Percentiles rank a stretch among this genome's conserved stretches.
Evolutionary conservation across 257 asterid species (phyloP).

Genomic region (Lycium ferocissimum): DNA sequence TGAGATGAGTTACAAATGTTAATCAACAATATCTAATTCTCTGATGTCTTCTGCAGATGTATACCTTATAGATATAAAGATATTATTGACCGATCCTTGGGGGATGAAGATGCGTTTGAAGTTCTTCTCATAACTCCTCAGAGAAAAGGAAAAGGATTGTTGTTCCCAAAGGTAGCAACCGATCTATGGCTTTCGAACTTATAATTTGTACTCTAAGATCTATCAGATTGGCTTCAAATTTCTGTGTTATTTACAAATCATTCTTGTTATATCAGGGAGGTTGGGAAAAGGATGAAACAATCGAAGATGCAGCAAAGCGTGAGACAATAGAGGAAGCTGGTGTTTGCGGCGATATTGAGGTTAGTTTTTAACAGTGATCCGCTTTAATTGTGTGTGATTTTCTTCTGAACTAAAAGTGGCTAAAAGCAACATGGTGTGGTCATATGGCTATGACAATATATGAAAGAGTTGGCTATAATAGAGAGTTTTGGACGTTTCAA

Average conservation of each 20-base stretch:
- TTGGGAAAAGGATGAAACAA: constrained; percentile 86
- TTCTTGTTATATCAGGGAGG: constrained; percentile 67
- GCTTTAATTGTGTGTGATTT: not conserved
- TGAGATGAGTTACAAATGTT: not conserved
- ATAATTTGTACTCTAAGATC: not conserved
- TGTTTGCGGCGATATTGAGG: constrained; percentile 81
- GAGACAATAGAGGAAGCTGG: constrained; percentile 97
- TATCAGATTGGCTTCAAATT: not conserved
- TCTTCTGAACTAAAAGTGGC: not conserved
- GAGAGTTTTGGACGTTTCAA: not conserved
- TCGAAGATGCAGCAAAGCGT: constrained; percentile 75
- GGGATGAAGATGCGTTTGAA: constrained; percentile 72
- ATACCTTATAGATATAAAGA: constrained; percentile 78
- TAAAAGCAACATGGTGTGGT: not conserved
- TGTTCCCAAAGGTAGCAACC: constrained; percentile 79
- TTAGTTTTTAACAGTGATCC: constrained; percentile 36
- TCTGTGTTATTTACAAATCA: not conserved
- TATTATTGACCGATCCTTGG: constrained; percentile 38
- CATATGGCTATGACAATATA: too few relatives aligned
- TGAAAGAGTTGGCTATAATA: not conserved
- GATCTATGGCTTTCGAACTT: not conserved
- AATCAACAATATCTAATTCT: not conserved
- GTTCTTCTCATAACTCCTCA: constrained; percentile 80
- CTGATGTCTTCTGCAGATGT: constrained; percentile 60
- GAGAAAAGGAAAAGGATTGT: constrained; percentile 82